Percentiles rank a stretch among this genome's conserved stretches.
Evolutionary conservation across 495 filamentous ascomycete species (phyloP).

Genomic region (Hamigera avellanea): DNA sequence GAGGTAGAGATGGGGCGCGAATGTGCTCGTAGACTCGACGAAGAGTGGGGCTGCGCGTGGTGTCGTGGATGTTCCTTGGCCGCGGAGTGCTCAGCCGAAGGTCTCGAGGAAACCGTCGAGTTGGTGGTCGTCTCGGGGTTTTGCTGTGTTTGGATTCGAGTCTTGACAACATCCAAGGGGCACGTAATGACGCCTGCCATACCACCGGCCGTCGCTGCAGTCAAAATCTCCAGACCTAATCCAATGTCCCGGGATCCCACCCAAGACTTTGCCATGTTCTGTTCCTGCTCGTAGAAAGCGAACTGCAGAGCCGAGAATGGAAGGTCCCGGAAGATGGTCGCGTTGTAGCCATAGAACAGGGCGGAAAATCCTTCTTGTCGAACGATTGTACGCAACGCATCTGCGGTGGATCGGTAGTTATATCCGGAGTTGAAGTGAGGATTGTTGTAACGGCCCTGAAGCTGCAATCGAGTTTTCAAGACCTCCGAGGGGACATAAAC

Average conservation of each 20-base stretch:
- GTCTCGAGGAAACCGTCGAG: slow-evolving; percentile 1
- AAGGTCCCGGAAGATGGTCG: slow-evolving; percentile 87
- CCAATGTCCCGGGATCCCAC: slow-evolving; percentile 69
- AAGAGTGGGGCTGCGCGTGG: slow-evolving; percentile 14
- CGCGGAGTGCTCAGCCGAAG: too few species aligned
- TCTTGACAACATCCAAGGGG: slow-evolving; percentile 95
- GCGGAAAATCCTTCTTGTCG: slow-evolving; percentile 70
- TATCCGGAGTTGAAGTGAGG: slow-evolving; percentile 86
- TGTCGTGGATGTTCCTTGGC: slow-evolving; percentile 20
- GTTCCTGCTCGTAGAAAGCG: slow-evolving; percentile 94
- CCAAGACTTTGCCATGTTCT: slow-evolving; percentile 65
- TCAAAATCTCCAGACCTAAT: slow-evolving; percentile 71
- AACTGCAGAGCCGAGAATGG: slow-evolving; percentile 95
- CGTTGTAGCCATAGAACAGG: slow-evolving; percentile 86
- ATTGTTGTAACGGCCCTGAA: slow-evolving; percentile 92
- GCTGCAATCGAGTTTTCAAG: slow-evolving; percentile 85
- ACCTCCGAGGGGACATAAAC: slow-evolving; percentile 96
- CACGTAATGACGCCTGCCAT: slow-evolving; percentile 91
- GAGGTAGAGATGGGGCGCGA: slow-evolving; percentile 71
- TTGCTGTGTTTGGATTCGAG: slow-evolving; percentile 89
- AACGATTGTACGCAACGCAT: slow-evolving; percentile 77
- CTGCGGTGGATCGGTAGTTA: slow-evolving; percentile 71
- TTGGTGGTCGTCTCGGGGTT: slow-evolving; percentile 32
- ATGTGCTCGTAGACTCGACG: slow-evolving; percentile 20
- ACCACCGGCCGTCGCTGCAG: slow-evolving; percentile 83